These are phyloP conservation scores for Arachnopeziza araneosa DNA, from an alignment of 2,329 filamentous ascomycete genomes.

Conservation along the genomic window DNA sequence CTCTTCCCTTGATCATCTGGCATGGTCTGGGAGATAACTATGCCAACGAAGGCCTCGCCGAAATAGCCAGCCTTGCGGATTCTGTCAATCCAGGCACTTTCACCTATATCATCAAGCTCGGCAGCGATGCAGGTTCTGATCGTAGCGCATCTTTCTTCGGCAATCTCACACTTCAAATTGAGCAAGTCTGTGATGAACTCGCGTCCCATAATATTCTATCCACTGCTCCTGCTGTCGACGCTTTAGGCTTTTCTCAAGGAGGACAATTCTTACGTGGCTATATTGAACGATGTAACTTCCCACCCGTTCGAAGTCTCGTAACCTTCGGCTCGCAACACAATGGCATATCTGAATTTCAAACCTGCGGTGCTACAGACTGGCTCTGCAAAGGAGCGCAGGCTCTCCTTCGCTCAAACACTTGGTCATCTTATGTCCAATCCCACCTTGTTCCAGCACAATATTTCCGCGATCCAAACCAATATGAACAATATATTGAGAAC, in stretches of 20 bases:
- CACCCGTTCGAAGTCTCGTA: conserved; percentile 54
- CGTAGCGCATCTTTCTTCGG: conserved; percentile 84
- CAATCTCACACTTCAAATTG: conserved; percentile 76
- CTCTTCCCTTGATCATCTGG: conserved; percentile 89
- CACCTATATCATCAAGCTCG: conserved; percentile 72
- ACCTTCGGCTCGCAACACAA: conserved; percentile 71
- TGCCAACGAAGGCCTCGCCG: conserved; percentile 66
- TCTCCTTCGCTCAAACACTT: conserved; percentile 73
- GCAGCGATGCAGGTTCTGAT: conserved; percentile 58
- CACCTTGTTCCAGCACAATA: conserved; percentile 91
- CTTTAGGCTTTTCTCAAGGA: conserved; percentile 90
- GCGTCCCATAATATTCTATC: conserved; percentile 72
- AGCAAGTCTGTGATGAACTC: conserved; percentile 71
- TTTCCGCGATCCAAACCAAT: conserved; percentile 66
- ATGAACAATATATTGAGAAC: conserved; percentile 68
- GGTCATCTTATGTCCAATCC: conserved; percentile 70
- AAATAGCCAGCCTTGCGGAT: conserved; percentile 66
- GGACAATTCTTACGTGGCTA: conserved; percentile 93
- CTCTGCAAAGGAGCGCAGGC: conserved; percentile 76
- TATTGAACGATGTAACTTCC: conserved; percentile 73
- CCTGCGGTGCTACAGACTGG: conserved; percentile 67
- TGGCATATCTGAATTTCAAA: conserved; percentile 78
- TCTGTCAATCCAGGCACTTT: conserved; percentile 74
- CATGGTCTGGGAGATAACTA: conserved; percentile 77
- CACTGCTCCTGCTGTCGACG: conserved; percentile 78